A percentile compares a stretch with the other conserved stretches of the same genome.
Evolutionary conservation across 495 filamentous ascomycete species (phyloP).

Genomic region (Aspergillus egyptiacus): DNA sequence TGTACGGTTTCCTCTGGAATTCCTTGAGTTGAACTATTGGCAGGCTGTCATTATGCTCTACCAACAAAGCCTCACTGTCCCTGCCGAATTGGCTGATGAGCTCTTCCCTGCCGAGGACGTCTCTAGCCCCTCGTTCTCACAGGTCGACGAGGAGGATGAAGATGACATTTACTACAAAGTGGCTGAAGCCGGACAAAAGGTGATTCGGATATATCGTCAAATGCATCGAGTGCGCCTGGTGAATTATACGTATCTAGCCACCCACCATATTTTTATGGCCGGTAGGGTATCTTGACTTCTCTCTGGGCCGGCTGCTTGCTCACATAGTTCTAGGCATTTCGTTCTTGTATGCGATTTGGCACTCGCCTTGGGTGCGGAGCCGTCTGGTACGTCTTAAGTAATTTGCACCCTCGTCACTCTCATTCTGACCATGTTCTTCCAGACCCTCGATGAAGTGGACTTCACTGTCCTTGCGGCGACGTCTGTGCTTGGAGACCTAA

Average conservation of each 20-base stretch:
- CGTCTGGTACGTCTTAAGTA: conserved; percentile 56
- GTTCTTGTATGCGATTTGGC: conserved; percentile 96
- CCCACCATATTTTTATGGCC: conserved; percentile 96
- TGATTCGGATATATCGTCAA: conserved; percentile 83
- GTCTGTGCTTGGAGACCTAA: conserved; percentile 72
- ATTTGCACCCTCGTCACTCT: not conserved
- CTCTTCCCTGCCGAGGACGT: conserved; percentile 64
- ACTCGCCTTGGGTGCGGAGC: conserved; percentile 80
- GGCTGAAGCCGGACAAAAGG: conserved; percentile 89
- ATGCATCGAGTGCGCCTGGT: conserved; percentile 82
- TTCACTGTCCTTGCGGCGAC: conserved; percentile 93
- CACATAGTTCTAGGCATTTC: conserved; percentile 63
- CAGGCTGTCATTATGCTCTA: conserved; percentile 97
- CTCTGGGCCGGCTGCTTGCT: conserved; percentile 9
- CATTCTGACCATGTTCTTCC: conserved; percentile 7
- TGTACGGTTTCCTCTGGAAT: conserved; percentile 78
- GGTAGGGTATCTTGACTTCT: conserved; percentile 39
- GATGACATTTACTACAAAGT: conserved; percentile 89
- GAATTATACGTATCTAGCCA: conserved; percentile 95
- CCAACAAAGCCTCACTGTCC: conserved; percentile 84
- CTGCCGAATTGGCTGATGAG: conserved; percentile 74
- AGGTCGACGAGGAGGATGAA: conserved; percentile 72
- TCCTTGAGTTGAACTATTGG: conserved; percentile 94
- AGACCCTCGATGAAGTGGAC: conserved; percentile 93
- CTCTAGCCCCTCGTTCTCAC: conserved; percentile 51